Evolutionary conservation across 2,329 filamentous ascomycete species (phyloP), one percentile per base, ranked within the genome.

Genomic region (Fusarium albidum): DNA sequence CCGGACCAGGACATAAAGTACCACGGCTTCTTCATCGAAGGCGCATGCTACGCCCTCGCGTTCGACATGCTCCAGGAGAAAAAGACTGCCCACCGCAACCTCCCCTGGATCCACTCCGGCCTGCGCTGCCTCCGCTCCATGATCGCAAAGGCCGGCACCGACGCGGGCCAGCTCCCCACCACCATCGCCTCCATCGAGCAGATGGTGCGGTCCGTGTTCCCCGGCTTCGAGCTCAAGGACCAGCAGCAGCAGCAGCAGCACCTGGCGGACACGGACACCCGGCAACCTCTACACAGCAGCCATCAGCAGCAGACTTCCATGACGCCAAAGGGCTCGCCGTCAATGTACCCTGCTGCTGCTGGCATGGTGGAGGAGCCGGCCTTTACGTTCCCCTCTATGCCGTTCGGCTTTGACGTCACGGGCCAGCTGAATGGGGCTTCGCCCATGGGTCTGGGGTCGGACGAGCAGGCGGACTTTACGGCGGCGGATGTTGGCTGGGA

Each of bases 1-100:
- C 33, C 11, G 25, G 5, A 14, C 6, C 17, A 79, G 76, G 71
- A 76, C 65, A 63, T 78, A 5, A 75, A 75, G 29, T 79, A 78
- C 21, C 75, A 78, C 21, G 73, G 69, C 6, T 78, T 76, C 40
- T 78, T 79, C 41, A 63, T 78, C 9, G 70, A 73, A 28, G 77
- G 75, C 26, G 73, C 75, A 11, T 69, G 68, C 10, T 77, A 77
- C 41, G 72, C 72, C 4, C 51, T 79, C 4, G 72, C 75, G 9
- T 77, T 77, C 38, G 75, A 79, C 41, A 68, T 79, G 39, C 65
- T 79, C 14, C 74, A 77, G 27, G 72, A 75, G 11, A 67, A 71
- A 15, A 63, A 66, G 38, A 64, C 69, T 3, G 70, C 74, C 3
- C 49, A 70, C n/a, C 65, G 66, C 4, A 75, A 76, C 46, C 64